These are phyloP conservation scores for Kluyveromyces sp. DNA, from an alignment of 1,139 yeast species.

Conservation along the genomic window DNA sequence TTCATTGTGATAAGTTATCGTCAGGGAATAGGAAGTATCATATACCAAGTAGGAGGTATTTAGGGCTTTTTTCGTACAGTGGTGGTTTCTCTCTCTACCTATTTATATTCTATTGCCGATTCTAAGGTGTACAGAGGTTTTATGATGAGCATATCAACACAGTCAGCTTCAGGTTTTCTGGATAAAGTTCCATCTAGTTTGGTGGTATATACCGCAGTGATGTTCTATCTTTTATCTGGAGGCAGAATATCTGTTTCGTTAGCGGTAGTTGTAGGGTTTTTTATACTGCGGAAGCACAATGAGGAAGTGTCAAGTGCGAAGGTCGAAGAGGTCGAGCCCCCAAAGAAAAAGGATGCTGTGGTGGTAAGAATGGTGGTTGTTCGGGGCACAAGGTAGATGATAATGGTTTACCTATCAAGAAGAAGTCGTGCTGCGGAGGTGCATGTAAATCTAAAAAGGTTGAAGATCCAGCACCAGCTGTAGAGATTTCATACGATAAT, in stretches of 20 bases:
- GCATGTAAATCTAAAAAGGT: conserved; percentile 24
- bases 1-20: no score
- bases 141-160: background rate
- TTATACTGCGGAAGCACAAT: conserved; percentile 12
- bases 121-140: background rate
- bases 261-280: conserved; percentile 24
- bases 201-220: conserved; percentile 8
- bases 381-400: conserved; percentile 12
- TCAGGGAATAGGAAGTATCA: no score
- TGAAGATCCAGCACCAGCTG: conserved; percentile 10
- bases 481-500: conserved; percentile 3
- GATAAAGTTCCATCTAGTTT: conserved; percentile 2
- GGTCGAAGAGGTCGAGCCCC: background rate
- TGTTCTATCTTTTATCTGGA: conserved; percentile 19
- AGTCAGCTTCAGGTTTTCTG: background rate
- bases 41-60: no score
- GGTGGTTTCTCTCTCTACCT: no score
- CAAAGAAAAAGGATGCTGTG: conserved; percentile 16
- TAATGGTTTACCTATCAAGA: conserved; percentile 4
- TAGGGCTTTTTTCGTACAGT: no score
- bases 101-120: no score
- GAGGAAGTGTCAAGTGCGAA: background rate
- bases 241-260: conserved; percentile 33
- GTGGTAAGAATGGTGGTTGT: conserved; percentile 22
- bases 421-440: conserved; percentile 24